A percentile compares a stretch with the other conserved stretches of the same genome.
Evolutionary conservation across 345 rosid genomes (phyloP).

Genomic region (Salix brachista): DNA sequence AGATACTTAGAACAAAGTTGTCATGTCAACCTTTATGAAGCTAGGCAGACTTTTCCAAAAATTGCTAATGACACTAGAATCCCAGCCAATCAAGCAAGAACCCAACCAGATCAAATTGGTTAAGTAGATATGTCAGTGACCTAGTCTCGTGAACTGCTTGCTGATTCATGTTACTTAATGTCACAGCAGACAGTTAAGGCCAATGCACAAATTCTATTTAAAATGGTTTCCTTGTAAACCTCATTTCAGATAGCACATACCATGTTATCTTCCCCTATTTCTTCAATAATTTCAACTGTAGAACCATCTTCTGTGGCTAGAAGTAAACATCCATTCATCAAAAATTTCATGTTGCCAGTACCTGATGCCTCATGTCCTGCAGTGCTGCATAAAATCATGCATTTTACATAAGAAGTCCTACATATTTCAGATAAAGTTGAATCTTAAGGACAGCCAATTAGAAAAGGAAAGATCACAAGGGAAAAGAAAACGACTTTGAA

Average conservation of each 20-base stretch:
- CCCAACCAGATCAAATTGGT: not conserved
- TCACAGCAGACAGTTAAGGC: not conserved
- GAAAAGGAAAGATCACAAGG: no score
- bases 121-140: not conserved
- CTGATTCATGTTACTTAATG: not conserved
- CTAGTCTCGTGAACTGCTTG: not conserved
- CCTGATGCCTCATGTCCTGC: constrained; percentile 54
- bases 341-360: constrained; percentile 45
- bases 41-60: no score
- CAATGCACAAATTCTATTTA: not conserved
- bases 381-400: constrained; percentile 30
- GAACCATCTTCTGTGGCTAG: constrained; percentile 49
- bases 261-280: constrained; percentile 46
- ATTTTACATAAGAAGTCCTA: not conserved
- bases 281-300: constrained; percentile 40
- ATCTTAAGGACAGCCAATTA: no score
- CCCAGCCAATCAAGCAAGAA: not conserved
- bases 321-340: constrained; percentile 52
- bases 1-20: no score
- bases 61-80: not conserved
- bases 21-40: no score
- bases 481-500: not conserved
- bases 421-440: not conserved
- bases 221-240: not conserved
- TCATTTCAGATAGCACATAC: constrained; percentile 17